A percentile compares a stretch with the other conserved stretches of the same genome.
Evolutionary conservation across 78 protist genomes (phyloP).

Genomic region (Chrysochromulina parva): DNA sequence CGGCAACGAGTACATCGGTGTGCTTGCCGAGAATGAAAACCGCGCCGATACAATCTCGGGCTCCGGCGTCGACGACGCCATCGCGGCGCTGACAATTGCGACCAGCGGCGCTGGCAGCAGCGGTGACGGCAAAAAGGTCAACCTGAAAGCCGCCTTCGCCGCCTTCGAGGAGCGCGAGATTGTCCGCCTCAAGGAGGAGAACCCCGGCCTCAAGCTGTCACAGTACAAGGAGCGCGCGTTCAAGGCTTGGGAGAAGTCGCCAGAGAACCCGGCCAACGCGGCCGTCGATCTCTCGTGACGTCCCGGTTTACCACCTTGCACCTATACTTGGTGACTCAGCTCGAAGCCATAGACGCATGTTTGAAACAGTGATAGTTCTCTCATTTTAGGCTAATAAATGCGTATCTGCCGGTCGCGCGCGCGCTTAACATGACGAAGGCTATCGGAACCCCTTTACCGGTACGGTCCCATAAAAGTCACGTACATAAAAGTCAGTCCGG

Average conservation of each 20-base stretch:
- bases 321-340: no score
- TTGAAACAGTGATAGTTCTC: no score
- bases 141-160: background rate
- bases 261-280: constrained; percentile 29
- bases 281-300: no score
- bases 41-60: background rate
- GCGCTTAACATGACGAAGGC: no score
- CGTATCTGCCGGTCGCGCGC: no score
- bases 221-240: constrained; percentile 27
- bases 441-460: no score
- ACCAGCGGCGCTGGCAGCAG: background rate
- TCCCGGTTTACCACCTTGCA: no score
- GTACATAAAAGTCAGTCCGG: no score
- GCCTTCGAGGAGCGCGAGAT: background rate
- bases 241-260: constrained; percentile 21
- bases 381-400: no score
- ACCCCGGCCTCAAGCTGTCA: constrained; percentile 24
- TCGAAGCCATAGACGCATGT: no score
- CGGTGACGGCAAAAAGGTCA: no score
- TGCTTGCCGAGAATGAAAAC: background rate
- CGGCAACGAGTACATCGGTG: background rate
- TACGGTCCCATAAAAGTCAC: no score
- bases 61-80: background rate
- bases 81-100: background rate
- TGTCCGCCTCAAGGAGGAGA: constrained; percentile 23